A percentile compares a stretch with the other conserved stretches of the same genome.
phyloP scores from a whole-genome alignment of 2,329 filamentous ascomycete species.

The Aspergillus viridinutans region DNA sequence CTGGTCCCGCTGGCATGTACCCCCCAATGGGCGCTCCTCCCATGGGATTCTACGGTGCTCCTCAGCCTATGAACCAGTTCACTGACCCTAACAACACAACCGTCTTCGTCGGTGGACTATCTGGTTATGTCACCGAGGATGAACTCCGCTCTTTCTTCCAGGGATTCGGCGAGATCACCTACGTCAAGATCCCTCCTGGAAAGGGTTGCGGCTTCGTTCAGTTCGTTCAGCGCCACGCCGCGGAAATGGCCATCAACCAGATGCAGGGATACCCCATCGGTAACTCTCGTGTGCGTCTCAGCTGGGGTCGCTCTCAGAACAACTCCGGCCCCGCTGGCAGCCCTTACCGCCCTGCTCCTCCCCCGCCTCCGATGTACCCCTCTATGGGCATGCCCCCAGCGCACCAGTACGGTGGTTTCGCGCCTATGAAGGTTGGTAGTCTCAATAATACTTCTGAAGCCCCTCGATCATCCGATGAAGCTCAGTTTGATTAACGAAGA shows the following conservation, averaged over 20 bases:
- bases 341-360: slow-evolving; percentile 88
- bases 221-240: slow-evolving; percentile 96
- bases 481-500: slow-evolving; percentile 13
- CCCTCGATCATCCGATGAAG: slow-evolving; percentile 5
- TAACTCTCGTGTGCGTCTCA: slow-evolving; percentile 94
- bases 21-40: slow-evolving; percentile 63
- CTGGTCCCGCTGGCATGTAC: slow-evolving; percentile 60
- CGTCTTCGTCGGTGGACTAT: slow-evolving; percentile 94
- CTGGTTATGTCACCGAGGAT: slow-evolving; percentile 97
- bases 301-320: slow-evolving; percentile 98
- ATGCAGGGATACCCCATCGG: slow-evolving; percentile 99
- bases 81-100: slow-evolving; percentile 99
- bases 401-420: slow-evolving; percentile 60
- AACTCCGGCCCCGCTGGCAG: slow-evolving; percentile 96
- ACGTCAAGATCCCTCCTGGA: slow-evolving; percentile 98
- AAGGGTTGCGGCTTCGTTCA: slow-evolving; percentile 99
- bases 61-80: slow-evolving; percentile 96
- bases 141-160: slow-evolving; percentile 99
- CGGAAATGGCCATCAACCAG: slow-evolving; percentile 99
- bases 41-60: slow-evolving; percentile 61
- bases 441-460: slow-evolving; percentile 19
- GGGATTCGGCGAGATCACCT: slow-evolving; percentile 98
- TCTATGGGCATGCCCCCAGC: slow-evolving; percentile 64
- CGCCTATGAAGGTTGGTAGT: slow-evolving; percentile 60
- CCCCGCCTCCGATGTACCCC: slow-evolving; percentile 66